These are phyloP conservation scores for Russula abietina DNA, from an alignment of 768 basidiomycete genomes.

Conservation along the genomic window DNA sequence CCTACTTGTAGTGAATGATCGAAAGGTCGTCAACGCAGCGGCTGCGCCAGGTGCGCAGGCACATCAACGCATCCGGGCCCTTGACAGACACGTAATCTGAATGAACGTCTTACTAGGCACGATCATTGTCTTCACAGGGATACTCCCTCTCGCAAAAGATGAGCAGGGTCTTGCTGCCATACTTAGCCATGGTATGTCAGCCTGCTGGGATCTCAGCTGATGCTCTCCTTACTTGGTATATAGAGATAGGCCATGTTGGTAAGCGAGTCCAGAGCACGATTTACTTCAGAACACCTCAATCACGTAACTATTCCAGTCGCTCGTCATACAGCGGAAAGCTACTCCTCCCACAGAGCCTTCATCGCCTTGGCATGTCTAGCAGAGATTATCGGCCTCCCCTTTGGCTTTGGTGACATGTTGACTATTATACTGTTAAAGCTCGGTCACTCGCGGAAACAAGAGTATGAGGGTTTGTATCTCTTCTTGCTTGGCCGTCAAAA, in stretches of 20 bases:
- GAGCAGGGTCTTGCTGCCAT: conserved; percentile 82
- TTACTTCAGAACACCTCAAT: conserved; percentile 23
- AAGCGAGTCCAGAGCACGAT: conserved; percentile 22
- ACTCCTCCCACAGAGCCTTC: conserved; percentile 40
- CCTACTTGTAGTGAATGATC: conserved; percentile 72
- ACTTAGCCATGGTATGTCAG: conserved; percentile 65
- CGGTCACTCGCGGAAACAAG: conserved; percentile 77
- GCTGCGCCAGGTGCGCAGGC: conserved; percentile 54
- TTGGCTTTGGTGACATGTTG: conserved; percentile 44
- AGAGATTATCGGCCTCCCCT: conserved; percentile 48
- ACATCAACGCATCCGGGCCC: neutral
- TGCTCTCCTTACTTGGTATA: neutral
- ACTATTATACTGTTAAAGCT: conserved; percentile 55
- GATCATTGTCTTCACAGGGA: conserved; percentile 86
- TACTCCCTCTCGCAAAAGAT: conserved; percentile 68
- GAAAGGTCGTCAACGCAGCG: conserved; percentile 67
- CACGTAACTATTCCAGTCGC: conserved; percentile 37
- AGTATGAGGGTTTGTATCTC: conserved; percentile 61
- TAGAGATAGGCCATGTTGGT: conserved; percentile 82
- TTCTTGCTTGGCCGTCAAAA: neutral
- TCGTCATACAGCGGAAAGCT: conserved; percentile 47
- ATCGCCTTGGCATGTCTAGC: conserved; percentile 40
- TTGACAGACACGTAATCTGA: neutral
- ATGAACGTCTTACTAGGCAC: conserved; percentile 40
- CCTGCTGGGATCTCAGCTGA: neutral